Conservation (phyloP, 331 rosid genomes). For the Erythrophleum ivorense region DNA sequence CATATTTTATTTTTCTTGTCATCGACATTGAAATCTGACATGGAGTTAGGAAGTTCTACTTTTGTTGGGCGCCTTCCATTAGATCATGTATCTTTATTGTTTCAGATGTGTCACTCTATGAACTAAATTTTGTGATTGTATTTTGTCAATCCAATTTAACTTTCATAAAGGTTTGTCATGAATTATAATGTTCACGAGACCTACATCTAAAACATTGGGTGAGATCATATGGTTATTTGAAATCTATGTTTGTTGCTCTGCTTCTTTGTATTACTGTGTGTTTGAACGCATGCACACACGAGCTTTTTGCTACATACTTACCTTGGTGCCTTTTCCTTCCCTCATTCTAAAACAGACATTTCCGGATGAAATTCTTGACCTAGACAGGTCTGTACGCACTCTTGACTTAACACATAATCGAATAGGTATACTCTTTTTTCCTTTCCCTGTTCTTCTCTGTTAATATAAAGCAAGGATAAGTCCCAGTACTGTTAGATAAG, state of each 20-base stretch:
- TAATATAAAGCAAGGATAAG: not conserved
- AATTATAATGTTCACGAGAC: not conserved
- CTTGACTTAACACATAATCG: conserved; percentile 88
- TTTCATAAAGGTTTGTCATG: conserved; percentile 10
- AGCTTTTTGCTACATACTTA: conserved; percentile 29
- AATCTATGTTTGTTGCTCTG: conserved; percentile 10
- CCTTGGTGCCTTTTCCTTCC: conserved; percentile 20
- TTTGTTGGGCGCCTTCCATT: not conserved
- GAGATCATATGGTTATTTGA: not conserved
- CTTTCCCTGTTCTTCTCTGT: conserved; percentile 1
- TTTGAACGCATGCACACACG: not conserved
- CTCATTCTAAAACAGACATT: conserved; percentile 59
- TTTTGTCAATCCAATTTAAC: conserved; percentile 18
- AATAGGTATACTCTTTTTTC: conserved; percentile 59
- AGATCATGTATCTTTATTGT: conserved; percentile 2
- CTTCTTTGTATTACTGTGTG: not conserved
- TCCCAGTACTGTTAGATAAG: conserved; percentile 3
- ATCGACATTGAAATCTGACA: not conserved
- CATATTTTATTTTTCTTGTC: not conserved
- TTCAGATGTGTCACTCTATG: conserved; percentile 17
- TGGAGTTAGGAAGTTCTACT: not conserved
- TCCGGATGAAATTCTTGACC: conserved; percentile 79
- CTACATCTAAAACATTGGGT: conserved; percentile 6
- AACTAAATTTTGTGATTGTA: conserved; percentile 1
- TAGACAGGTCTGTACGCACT: conserved; percentile 81